These are phyloP conservation scores for Adansonia gregorii DNA, from an alignment of 441 rosid species.

Conservation along the genomic window DNA sequence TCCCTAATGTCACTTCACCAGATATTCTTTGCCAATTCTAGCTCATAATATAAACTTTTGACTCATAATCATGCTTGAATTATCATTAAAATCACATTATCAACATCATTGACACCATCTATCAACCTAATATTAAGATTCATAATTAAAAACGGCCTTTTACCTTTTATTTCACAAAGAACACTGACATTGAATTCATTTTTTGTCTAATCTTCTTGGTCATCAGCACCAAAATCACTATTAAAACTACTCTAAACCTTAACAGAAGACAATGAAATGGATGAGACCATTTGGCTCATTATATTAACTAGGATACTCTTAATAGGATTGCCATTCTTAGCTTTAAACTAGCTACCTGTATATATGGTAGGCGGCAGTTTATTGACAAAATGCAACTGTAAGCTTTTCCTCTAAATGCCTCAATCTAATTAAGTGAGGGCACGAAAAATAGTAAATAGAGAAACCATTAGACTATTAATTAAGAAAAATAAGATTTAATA, in stretches of 20 bases:
- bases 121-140: constrained; percentile 42
- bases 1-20: constrained; percentile 52
- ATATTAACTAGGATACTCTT: no score
- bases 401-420: no score
- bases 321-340: no score
- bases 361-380: no score
- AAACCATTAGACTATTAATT: no score
- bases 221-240: constrained; percentile 56
- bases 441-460: no score
- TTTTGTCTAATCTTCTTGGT: constrained; percentile 54
- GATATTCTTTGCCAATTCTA: constrained; percentile 32
- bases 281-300: constrained; percentile 28
- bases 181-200: constrained; percentile 50
- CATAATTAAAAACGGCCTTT: constrained; percentile 67
- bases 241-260: constrained; percentile 60
- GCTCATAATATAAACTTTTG: constrained; percentile 75
- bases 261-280: constrained; percentile 54
- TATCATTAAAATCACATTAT: constrained; percentile 60
- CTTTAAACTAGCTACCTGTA: no score
- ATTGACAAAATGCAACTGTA: no score
- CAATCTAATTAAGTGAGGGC: no score
- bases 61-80: constrained; percentile 78
- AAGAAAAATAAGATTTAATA: no score
- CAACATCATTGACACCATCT: constrained; percentile 53
- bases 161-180: constrained; percentile 59